Evolutionary conservation across 495 filamentous ascomycete species (phyloP), one percentile per base, ranked within the genome.

Genomic region (Penicillium cataractarum): DNA sequence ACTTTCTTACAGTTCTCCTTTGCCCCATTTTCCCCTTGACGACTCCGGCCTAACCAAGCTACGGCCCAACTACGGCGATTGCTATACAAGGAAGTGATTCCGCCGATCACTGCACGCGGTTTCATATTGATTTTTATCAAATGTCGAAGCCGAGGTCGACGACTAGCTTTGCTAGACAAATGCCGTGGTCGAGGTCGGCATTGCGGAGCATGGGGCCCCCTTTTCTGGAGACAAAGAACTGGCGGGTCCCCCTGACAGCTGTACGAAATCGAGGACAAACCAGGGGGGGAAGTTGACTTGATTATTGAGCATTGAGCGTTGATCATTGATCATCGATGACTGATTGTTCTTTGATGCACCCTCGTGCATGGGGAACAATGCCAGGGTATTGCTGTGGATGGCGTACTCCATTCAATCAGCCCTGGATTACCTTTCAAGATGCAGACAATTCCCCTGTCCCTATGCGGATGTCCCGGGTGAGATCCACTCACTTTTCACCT

Each of bases 201-300:
- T 21, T 39, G 27, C 42, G 2, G 42, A 10, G 2, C 24, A 26
- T 13, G 24, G 24, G 12, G 13, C 22, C 63, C 66, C 66, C 61
- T 71, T 71, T 66, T 66, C 58, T 61, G 57, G 61, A 61, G 64
- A 61, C 54, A 58, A 63, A 27, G 35, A 46, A 55, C 55, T 57
- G 65, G 67, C 59, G 21, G 42, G 21, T 12, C 42, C 21, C 39
- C 58, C 26, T 37, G 56, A 55, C 61, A 62, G 60, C 65, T 71
- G 61, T 63, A 62, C 44, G 60, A 56, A 62, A 62, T 68, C 22
- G 26, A 5, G 44, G 53, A 37, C 32, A 60, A 39, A 55, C 19
- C 63, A 60, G 52, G 56, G 61, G 62, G 40, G 19, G 19, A 44
- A 44, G 19, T 22, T 10, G 2, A 4, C 40, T 22, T 44, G 42